phyloP scores from a whole-genome alignment of 129 eudicot genomes.

The Deinandra increscens region DNA sequence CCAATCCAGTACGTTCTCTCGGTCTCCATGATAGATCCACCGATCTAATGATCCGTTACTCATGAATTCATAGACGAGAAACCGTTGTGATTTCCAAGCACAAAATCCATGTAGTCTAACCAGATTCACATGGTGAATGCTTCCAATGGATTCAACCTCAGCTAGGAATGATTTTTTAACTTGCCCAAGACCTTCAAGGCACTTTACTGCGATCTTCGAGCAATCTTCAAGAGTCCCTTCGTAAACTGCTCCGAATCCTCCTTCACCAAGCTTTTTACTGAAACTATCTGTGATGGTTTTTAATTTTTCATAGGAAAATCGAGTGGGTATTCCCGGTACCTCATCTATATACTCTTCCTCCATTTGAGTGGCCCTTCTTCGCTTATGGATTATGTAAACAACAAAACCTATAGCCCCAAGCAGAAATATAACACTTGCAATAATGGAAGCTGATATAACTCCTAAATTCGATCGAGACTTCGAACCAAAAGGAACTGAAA shows the following conservation, averaged over 20 bases:
- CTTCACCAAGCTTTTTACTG: slow-evolving; percentile 48
- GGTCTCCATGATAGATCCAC: slow-evolving; percentile 26
- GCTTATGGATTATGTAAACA: not conserved
- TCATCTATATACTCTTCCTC: slow-evolving; percentile 31
- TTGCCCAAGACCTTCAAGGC: slow-evolving; percentile 15
- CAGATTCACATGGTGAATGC: slow-evolving; percentile 39
- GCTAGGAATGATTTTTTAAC: slow-evolving; percentile 32
- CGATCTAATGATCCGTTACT: slow-evolving; percentile 34
- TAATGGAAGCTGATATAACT: not conserved
- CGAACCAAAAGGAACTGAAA: too few species aligned
- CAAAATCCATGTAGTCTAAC: slow-evolving; percentile 37
- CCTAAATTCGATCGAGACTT: not conserved
- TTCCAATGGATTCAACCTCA: slow-evolving; percentile 38
- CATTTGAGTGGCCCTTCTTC: not conserved
- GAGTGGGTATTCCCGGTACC: slow-evolving; percentile 29
- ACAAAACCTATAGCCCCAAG: not conserved
- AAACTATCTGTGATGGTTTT: slow-evolving; percentile 32
- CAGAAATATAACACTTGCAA: slow-evolving; percentile 12
- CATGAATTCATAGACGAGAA: slow-evolving; percentile 34
- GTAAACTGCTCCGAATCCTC: slow-evolving; percentile 45
- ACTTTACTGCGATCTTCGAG: slow-evolving; percentile 30
- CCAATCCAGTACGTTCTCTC: slow-evolving; percentile 24
- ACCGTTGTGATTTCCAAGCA: slow-evolving; percentile 26
- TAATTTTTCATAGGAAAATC: slow-evolving; percentile 42
- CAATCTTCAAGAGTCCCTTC: slow-evolving; percentile 22